A percentile compares a stretch with the other conserved stretches of the same genome.
These are phyloP conservation scores for Candida dubliniensis DNA, from an alignment of 1,139 yeast genomes.

Conservation along the genomic window DNA sequence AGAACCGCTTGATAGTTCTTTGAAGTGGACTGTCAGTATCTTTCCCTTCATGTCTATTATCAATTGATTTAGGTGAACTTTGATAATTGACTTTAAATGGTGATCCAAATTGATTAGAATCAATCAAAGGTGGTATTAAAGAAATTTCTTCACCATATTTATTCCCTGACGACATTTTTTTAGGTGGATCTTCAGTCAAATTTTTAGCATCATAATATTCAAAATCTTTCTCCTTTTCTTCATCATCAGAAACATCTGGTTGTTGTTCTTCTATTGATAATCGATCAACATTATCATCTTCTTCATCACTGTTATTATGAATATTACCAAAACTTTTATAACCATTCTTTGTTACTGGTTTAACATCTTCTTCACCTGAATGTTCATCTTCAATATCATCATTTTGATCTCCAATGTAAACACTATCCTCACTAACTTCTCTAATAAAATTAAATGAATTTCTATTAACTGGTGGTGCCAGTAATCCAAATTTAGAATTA, in stretches of 20 bases:
- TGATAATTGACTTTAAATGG: constrained; percentile 33
- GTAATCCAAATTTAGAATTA: neutral
- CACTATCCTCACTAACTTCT: constrained; percentile 32
- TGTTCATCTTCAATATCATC: constrained; percentile 10
- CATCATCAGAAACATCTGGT: constrained; percentile 8
- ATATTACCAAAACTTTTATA: constrained; percentile 3
- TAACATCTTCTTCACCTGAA: constrained; percentile 4
- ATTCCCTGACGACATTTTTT: constrained; percentile 19
- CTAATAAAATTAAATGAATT: constrained; percentile 28
- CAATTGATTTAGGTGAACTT: constrained; percentile 8
- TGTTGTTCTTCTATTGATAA: constrained; percentile 5
- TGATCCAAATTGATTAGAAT: constrained; percentile 27
- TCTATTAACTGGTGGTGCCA: neutral
- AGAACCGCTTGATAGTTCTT: neutral
- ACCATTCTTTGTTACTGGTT: neutral
- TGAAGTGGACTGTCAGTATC: constrained; percentile 1
- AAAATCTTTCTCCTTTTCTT: constrained; percentile 14
- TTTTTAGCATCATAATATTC: constrained; percentile 26
- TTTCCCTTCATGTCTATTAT: neutral
- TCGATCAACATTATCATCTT: constrained; percentile 9
- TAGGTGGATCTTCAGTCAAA: constrained; percentile 29
- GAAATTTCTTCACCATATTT: constrained; percentile 34
- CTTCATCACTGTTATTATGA: constrained; percentile 11
- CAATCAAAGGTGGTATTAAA: constrained; percentile 14
- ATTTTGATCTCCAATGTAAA: constrained; percentile 9